These are phyloP conservation scores for Lentinula sp. DNA, from an alignment of 768 basidiomycete genomes.

Conservation along the genomic window DNA sequence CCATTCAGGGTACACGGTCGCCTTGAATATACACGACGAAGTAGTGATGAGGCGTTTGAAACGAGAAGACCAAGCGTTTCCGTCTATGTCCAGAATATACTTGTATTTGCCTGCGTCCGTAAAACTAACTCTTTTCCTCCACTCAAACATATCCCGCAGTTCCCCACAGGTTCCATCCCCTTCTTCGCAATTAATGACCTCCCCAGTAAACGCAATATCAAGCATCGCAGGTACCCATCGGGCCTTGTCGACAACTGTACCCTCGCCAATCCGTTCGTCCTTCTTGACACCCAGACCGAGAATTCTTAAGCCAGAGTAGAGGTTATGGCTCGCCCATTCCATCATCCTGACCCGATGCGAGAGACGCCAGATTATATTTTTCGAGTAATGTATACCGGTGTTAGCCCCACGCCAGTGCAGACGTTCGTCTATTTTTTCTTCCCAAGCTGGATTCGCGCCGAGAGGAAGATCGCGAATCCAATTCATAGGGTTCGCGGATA, in stretches of 20 bases:
- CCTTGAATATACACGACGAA: constrained; percentile 61
- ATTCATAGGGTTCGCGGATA: constrained; percentile 38
- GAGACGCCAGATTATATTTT: constrained; percentile 36
- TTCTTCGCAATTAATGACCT: constrained; percentile 33
- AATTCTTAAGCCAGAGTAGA: background rate
- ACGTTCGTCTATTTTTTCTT: constrained; percentile 53
- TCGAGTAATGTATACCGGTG: constrained; percentile 51
- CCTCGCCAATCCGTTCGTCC: constrained; percentile 20
- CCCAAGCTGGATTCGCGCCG: constrained; percentile 56
- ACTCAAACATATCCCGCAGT: constrained; percentile 43
- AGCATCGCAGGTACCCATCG: constrained; percentile 47
- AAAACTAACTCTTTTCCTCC: constrained; percentile 35
- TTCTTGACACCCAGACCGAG: constrained; percentile 7
- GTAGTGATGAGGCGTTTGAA: constrained; percentile 61
- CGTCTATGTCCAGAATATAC: constrained; percentile 58
- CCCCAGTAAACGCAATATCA: constrained; percentile 53
- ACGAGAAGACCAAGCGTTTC: constrained; percentile 65
- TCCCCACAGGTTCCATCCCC: constrained; percentile 31
- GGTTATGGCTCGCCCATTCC: constrained; percentile 30
- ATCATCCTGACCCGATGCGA: constrained; percentile 48
- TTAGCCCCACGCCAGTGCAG: constrained; percentile 72
- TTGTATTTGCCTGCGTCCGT: constrained; percentile 51
- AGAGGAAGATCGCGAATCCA: constrained; percentile 38
- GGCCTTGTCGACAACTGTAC: constrained; percentile 26
- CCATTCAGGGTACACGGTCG: constrained; percentile 75